Conservation (phyloP, 768 basidiomycete species). For the Mycena alexandri region DNA sequence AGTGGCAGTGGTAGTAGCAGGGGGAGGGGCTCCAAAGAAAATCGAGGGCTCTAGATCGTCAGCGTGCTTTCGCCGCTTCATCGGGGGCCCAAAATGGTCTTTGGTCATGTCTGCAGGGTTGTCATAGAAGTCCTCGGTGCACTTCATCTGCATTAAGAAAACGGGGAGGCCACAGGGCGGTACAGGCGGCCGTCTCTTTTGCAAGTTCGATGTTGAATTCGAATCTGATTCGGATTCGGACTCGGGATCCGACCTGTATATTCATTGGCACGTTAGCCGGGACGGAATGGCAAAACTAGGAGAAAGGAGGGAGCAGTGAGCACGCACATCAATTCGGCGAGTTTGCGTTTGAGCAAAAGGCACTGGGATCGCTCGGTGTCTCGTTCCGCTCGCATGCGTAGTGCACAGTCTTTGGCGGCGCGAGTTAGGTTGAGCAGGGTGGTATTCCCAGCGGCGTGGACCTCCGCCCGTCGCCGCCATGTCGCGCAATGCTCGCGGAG, state of each 20-base stretch:
- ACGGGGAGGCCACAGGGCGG: slow-evolving; percentile 22
- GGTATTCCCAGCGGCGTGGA: slow-evolving; percentile 61
- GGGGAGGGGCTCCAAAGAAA: too few species aligned
- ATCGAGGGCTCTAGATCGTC: too few species aligned
- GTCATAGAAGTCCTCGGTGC: slow-evolving; percentile 1
- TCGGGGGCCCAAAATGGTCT: slow-evolving; percentile 26
- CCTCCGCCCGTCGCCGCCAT: slow-evolving; percentile 65
- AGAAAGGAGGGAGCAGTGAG: background rate
- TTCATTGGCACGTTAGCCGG: too few species aligned
- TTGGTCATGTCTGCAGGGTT: slow-evolving; percentile 17
- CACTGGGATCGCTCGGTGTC: slow-evolving; percentile 16
- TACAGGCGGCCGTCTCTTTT: background rate
- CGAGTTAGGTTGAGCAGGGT: slow-evolving; percentile 60
- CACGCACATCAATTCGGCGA: slow-evolving; percentile 19
- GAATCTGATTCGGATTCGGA: too few species aligned
- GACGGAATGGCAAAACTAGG: too few species aligned
- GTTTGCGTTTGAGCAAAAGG: slow-evolving; percentile 27
- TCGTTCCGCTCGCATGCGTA: slow-evolving; percentile 29
- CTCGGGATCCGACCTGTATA: too few species aligned
- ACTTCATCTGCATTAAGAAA: slow-evolving; percentile 19
- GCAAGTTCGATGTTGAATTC: background rate
- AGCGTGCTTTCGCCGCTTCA: slow-evolving; percentile 13
- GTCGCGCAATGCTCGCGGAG: slow-evolving; percentile 57
- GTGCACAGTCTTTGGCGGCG: slow-evolving; percentile 45
- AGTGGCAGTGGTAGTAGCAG: too few species aligned